Percentiles rank a stretch among this genome's conserved stretches.
phyloP scores from a whole-genome alignment of 192 early-diverging fungal genomes.

The Rhizoclosmatium sp. region DNA sequence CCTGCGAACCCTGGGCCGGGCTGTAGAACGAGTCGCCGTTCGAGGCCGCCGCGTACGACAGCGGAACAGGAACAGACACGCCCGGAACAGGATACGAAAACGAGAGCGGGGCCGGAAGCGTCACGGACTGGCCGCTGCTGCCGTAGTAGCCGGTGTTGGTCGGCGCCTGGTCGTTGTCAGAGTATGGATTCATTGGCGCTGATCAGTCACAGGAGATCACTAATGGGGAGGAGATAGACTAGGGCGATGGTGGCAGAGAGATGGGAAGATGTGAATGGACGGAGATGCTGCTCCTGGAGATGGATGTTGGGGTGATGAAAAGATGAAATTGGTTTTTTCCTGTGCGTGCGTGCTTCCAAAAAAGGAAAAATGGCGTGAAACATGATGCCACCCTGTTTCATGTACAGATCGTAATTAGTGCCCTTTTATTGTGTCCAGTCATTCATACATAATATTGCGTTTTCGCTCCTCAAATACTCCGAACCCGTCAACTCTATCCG shows the following conservation, averaged over 20 bases:
- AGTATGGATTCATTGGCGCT: neutral
- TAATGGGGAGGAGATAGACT: neutral
- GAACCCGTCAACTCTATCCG: no score
- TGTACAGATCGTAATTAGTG: neutral
- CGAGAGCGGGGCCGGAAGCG: neutral
- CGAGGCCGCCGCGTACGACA: neutral
- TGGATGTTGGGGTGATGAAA: neutral
- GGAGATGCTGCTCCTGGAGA: no score
- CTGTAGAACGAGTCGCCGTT: neutral
- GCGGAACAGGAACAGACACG: neutral
- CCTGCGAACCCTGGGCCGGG: neutral
- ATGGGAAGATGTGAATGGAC: neutral
- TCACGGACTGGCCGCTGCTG: neutral
- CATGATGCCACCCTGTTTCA: neutral
- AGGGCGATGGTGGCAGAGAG: neutral
- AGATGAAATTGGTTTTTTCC: neutral
- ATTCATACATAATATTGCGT: no score
- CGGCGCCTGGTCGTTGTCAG: neutral
- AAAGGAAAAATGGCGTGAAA: neutral
- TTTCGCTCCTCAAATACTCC: no score
- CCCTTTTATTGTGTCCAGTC: no score
- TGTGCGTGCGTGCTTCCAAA: neutral
- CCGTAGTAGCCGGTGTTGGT: slow-evolving; percentile 3
- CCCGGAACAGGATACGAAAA: neutral
- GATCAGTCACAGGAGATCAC: neutral